phyloP scores from a whole-genome alignment of 2,329 filamentous ascomycete species.

The Mollisiaceae sp. region DNA sequence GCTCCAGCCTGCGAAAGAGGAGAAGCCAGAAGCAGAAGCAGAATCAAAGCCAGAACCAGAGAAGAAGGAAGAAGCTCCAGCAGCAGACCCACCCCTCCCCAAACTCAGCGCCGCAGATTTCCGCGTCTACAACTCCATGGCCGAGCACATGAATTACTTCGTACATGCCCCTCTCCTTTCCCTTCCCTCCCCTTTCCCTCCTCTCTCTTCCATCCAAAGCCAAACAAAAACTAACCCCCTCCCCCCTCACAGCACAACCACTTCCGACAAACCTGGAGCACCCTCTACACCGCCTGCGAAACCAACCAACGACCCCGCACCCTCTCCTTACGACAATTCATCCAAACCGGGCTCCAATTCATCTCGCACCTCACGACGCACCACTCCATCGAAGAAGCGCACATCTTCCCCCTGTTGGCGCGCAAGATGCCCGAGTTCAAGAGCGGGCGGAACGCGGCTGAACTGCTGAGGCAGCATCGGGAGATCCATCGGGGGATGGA shows the following conservation, averaged over 20 bases:
- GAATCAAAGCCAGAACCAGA: neutral
- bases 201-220: too few species aligned
- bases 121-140: conserved; percentile 64
- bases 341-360: conserved; percentile 72
- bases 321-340: conserved; percentile 72
- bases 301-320: conserved; percentile 61
- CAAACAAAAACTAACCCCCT: neutral
- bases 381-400: conserved; percentile 81
- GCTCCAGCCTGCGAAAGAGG: neutral
- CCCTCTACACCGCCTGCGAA: conserved; percentile 69
- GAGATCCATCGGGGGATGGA: conserved; percentile 81
- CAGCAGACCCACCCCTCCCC: conserved; percentile 47
- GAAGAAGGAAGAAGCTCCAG: neutral
- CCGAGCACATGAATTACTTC: conserved; percentile 67
- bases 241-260: conserved; percentile 65
- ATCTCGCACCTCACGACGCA: conserved; percentile 73
- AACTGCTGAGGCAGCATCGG: conserved; percentile 75
- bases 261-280: conserved; percentile 76
- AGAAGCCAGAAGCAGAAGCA: conserved; percentile 14
- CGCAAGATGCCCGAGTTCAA: conserved; percentile 79
- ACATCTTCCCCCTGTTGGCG: conserved; percentile 81
- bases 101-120: conserved; percentile 63
- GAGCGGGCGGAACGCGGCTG: conserved; percentile 54
- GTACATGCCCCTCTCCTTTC: conserved; percentile 46
- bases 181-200: neutral